Evolutionary conservation across 148 eudicot species (phyloP), one percentile per base, ranked within the genome.

Genomic region (Amaranthus palmeri): DNA sequence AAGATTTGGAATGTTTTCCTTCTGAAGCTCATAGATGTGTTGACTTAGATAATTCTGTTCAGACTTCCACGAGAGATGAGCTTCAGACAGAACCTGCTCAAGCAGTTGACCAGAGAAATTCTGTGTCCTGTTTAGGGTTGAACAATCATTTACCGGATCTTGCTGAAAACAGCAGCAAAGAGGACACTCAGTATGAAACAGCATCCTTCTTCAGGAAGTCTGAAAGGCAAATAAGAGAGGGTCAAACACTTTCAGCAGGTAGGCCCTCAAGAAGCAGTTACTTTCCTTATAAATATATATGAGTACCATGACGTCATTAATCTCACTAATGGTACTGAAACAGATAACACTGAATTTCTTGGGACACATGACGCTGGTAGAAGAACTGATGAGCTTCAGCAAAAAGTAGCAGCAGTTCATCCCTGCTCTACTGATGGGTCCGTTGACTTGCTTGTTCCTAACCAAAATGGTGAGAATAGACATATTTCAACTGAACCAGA

Each of bases 371-470:
- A 48, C 49, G 52, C 54, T 81, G 69, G 58, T 53, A 71, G 43
- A 50, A 68, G 58, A 25, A 44, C 52, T 36, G 43, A 43, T 65
- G 60, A 57, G 64, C 67, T 67, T 68, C 77, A 64, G 59, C 46
- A 71, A 18, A 65, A 80, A 47, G 77, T 69, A 49, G 62, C 63
- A 60, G 69, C 69, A 69, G 64, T 52, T 63, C 67, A 72, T 72
- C 52, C 73, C 68, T 45, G 54, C 49, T 56, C 51, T 68, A 68
- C 48, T 75, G 71, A 47, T 73, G 67, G 46, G 50, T 70, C 75
- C 54, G 42, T 54, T 15, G 80, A 65, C 63, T 74, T 79, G 42
- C 70, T 67, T 81, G 78, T 70, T 75, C 73, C 76, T 12, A 65
- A 18, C 54, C 63, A 74, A 45, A 71, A 79, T 54, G 81, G 64